Percentiles rank a stretch among this genome's conserved stretches.
phyloP scores from a whole-genome alignment of 2,329 filamentous ascomycete species.

The Coniochaeta ligniaria region DNA sequence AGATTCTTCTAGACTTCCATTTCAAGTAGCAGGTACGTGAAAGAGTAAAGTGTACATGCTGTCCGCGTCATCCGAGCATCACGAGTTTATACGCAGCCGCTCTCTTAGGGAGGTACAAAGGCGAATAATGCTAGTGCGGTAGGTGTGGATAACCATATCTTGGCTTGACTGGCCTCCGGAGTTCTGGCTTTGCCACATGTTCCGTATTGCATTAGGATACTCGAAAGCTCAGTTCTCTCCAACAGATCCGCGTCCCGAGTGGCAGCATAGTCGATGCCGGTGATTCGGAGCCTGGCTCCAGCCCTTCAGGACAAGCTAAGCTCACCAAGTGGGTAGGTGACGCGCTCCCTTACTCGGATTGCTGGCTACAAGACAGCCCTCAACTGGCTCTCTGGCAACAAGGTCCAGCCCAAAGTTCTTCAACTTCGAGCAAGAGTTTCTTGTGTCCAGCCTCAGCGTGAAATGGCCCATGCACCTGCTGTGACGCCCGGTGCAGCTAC shows the following conservation, averaged over 20 bases:
- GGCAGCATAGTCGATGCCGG: neutral
- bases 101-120: neutral
- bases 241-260: neutral
- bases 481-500: neutral
- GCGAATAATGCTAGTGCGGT: neutral
- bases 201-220: neutral
- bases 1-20: neutral
- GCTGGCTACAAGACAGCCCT: no score
- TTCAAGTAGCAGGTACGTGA: neutral
- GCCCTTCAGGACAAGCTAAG: neutral
- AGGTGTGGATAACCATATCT: neutral
- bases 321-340: no score
- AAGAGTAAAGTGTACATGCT: neutral
- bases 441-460: neutral
- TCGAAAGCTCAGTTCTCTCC: neutral
- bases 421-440: neutral
- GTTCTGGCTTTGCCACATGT: neutral
- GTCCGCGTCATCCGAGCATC: conserved; percentile 1
- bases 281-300: neutral
- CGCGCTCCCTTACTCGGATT: no score
- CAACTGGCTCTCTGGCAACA: neutral
- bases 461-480: neutral
- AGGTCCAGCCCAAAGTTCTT: neutral
- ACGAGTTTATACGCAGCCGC: neutral
- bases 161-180: neutral